Percentiles rank a stretch among this genome's conserved stretches.
Conservation (phyloP, 2,329 filamentous ascomycete species). For the Colletotrichum costaricense region DNA sequence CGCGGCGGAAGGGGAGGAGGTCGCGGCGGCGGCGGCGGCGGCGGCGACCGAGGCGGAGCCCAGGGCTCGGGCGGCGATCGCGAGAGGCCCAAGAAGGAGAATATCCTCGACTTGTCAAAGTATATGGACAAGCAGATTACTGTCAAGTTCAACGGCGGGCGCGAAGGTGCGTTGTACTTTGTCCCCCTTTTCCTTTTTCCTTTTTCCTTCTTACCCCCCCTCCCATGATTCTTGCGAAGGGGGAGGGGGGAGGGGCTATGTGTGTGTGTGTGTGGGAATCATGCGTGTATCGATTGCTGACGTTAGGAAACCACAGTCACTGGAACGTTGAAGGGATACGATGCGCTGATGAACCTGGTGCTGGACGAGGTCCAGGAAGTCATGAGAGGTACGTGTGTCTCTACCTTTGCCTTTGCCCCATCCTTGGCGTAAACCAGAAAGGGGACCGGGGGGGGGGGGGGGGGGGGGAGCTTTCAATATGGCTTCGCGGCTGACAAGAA, state of each 20-base stretch:
- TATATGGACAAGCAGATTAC: constrained; percentile 97
- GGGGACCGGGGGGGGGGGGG: no score
- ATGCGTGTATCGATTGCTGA: background rate
- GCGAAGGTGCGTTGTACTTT: constrained; percentile 74
- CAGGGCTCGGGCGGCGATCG: constrained; percentile 49
- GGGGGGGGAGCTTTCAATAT: background rate
- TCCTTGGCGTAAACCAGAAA: no score
- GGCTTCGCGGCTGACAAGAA: background rate
- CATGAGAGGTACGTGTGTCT: constrained; percentile 75
- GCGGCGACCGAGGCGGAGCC: constrained; percentile 52
- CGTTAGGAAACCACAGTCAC: constrained; percentile 68
- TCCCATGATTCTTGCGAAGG: no score
- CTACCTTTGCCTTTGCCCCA: no score
- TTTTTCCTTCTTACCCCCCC: no score
- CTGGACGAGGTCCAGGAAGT: constrained; percentile 93
- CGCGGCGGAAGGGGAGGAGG: constrained; percentile 60
- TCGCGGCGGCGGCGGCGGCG: constrained; percentile 47
- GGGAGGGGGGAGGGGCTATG: no score
- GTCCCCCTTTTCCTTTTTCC: background rate
- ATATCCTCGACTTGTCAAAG: constrained; percentile 93
- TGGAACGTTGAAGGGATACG: constrained; percentile 92
- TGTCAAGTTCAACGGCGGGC: constrained; percentile 96
- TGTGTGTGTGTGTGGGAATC: no score
- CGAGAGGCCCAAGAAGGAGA: constrained; percentile 96
- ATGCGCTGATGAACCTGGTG: constrained; percentile 98